Evolutionary conservation across 768 basidiomycete genomes (phyloP).

Genomic region (Tylopilus sp.): DNA sequence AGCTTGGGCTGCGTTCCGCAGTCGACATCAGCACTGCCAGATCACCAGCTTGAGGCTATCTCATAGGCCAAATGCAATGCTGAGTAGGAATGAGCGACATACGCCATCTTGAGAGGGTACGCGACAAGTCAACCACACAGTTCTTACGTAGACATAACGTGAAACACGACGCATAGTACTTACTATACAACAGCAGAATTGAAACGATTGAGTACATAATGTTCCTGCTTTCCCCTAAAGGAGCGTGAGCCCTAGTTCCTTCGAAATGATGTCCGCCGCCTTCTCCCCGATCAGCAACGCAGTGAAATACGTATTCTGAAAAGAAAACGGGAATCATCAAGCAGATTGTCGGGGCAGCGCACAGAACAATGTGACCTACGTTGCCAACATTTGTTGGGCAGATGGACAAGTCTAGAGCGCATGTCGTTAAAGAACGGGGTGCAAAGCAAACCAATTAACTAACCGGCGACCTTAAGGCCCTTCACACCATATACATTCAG

Average conservation of each 20-base stretch:
- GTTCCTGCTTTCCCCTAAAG: neutral
- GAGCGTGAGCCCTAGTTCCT: slow-evolving; percentile 1
- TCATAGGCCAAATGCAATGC: too few relatives aligned
- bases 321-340: neutral
- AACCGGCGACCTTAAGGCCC: slow-evolving; percentile 60
- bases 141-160: too few relatives aligned
- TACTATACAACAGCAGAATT: too few relatives aligned
- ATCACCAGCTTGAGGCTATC: too few relatives aligned
- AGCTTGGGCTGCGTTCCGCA: too few relatives aligned
- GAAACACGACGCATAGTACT: too few relatives aligned
- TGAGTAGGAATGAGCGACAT: too few relatives aligned
- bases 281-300: slow-evolving; percentile 18
- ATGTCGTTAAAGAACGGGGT: neutral
- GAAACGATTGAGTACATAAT: too few relatives aligned
- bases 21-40: too few relatives aligned
- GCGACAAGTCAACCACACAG: too few relatives aligned
- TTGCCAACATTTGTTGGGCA: neutral
- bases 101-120: too few relatives aligned
- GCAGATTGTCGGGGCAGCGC: neutral
- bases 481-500: slow-evolving; percentile 62
- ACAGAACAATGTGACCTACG: neutral
- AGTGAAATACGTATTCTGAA: slow-evolving; percentile 15
- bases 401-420: neutral
- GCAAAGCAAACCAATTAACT: neutral
- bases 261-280: slow-evolving; percentile 12